A percentile compares a stretch with the other conserved stretches of the same genome.
phyloP scores from a whole-genome alignment of 1,139 yeast species.

The Wickerhamiella infanticola region DNA sequence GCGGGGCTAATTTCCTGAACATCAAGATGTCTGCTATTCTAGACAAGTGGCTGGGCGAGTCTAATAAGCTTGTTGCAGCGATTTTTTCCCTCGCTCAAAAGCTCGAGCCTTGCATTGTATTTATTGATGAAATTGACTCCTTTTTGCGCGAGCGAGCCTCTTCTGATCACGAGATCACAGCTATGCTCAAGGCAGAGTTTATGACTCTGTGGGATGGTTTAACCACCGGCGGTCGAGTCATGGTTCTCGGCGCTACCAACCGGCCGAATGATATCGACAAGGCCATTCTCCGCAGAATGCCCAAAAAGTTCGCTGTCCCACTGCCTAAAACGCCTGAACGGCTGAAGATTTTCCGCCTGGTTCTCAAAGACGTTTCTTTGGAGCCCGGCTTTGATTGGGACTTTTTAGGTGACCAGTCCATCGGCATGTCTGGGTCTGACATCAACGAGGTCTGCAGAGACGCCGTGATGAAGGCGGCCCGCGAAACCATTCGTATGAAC shows the following conservation, averaged over 20 bases:
- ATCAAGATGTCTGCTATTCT: conserved; percentile 86
- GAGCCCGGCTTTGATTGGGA: conserved; percentile 42
- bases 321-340: conserved; percentile 63
- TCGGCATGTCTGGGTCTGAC: conserved; percentile 82
- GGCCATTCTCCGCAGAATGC: conserved; percentile 86
- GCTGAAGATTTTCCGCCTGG: conserved; percentile 46
- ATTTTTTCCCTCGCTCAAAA: conserved; percentile 80
- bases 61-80: conserved; percentile 88
- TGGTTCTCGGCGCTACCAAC: conserved; percentile 92
- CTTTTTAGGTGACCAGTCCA: conserved; percentile 45
- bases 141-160: conserved; percentile 76
- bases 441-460: conserved; percentile 81
- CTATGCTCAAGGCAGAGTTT: conserved; percentile 88
- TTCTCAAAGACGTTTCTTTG: conserved; percentile 48
- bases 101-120: conserved; percentile 85
- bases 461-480: conserved; percentile 80
- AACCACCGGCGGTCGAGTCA: conserved; percentile 54
- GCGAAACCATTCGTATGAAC: conserved; percentile 49
- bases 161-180: conserved; percentile 88
- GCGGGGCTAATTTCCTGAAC: conserved; percentile 83
- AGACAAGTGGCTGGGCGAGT: conserved; percentile 98
- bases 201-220: conserved; percentile 98
- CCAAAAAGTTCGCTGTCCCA: conserved; percentile 70
- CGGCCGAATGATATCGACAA: conserved; percentile 82
- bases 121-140: conserved; percentile 93